Evolutionary conservation across 2,329 filamentous ascomycete species (phyloP), one percentile per base, ranked within the genome.

Genomic region (Magnaporthiopsis poae): DNA sequence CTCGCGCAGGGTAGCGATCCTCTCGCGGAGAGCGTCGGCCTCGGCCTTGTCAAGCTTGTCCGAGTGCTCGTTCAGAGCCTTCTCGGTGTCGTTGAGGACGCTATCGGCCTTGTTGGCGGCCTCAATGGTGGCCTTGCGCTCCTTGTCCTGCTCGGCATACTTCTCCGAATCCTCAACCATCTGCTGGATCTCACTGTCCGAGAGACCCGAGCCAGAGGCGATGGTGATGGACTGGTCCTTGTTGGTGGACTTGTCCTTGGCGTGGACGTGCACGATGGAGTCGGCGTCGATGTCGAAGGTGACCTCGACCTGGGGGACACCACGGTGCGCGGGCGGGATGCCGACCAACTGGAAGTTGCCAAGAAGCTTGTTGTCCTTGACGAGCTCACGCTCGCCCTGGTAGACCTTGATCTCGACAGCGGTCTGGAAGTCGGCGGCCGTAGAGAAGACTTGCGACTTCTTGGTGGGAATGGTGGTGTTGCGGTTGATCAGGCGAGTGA

Each of bases 191-290:
- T 99, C 94, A 67, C 85, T 80, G 69, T 99, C 93, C 63, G 92
- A 96, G 67, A 98, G 90, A 87, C 95, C 94, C 71, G 94, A 98
- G 79, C 94, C 95, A 68, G 93, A 97, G 67, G 94, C 93, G 78
- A 99, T 96, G 78, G 94, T 98, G 82, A 99, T 98, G 69, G 93
- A 97, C 86, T 99, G 94, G 78, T 98, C 94, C 89, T 97, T 98
- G 88, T 92, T 91, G 82, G 93, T 98, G 73, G 92, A 94, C 90
- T 98, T 97, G 84, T 98, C 94, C 86, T 96, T 96, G 80, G 94
- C 94, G 79, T 95, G 90, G 70, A 98, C 94, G 84, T 97, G 93
- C 74, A 98, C 92, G 74, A 98, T 97, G 25, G 92, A 96, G 80
- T 98, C 92, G 75, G 94, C 94, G 74, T 98, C 94, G 78, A 98